Conservation (phyloP, 2,329 filamentous ascomycete genomes). For the Penicillium sp. region DNA sequence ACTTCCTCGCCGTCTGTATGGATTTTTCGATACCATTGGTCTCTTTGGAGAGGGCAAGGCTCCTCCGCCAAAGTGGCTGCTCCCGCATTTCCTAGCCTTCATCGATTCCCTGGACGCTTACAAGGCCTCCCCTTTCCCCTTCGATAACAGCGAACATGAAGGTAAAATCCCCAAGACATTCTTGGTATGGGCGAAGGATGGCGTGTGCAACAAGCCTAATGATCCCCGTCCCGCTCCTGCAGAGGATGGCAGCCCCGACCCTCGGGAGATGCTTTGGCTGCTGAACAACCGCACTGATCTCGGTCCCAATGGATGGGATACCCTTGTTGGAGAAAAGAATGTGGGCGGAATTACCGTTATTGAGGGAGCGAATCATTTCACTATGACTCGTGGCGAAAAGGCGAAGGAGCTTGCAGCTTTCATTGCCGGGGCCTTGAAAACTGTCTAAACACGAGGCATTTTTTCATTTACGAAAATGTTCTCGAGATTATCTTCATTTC, state of each 20-base stretch:
- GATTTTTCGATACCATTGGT: constrained; percentile 53
- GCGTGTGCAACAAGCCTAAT: constrained; percentile 49
- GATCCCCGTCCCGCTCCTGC: constrained; percentile 46
- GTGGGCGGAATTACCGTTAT: constrained; percentile 38
- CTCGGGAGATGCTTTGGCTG: constrained; percentile 55
- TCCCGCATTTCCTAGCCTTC: constrained; percentile 57
- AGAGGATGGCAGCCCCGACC: constrained; percentile 45
- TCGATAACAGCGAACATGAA: constrained; percentile 30
- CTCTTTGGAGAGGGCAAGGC: constrained; percentile 52
- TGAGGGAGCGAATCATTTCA: constrained; percentile 42
- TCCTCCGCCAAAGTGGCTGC: constrained; percentile 53
- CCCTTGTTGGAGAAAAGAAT: constrained; percentile 45
- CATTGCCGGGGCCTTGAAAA: constrained; percentile 32
- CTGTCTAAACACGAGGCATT: constrained; percentile 11
- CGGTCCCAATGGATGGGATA: constrained; percentile 53
- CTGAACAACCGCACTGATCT: constrained; percentile 54
- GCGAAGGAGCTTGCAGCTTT: constrained; percentile 35
- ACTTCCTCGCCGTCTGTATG: constrained; percentile 60
- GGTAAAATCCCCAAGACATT: constrained; percentile 48
- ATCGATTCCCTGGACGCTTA: constrained; percentile 55
- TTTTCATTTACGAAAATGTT: background rate
- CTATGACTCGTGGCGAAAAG: constrained; percentile 36
- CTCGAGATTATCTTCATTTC: background rate
- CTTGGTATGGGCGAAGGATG: constrained; percentile 55
- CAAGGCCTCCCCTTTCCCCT: constrained; percentile 38